Percentiles rank a stretch among this genome's conserved stretches.
phyloP scores from a whole-genome alignment of 2,329 filamentous ascomycete species.

The Beauveria sp. region DNA sequence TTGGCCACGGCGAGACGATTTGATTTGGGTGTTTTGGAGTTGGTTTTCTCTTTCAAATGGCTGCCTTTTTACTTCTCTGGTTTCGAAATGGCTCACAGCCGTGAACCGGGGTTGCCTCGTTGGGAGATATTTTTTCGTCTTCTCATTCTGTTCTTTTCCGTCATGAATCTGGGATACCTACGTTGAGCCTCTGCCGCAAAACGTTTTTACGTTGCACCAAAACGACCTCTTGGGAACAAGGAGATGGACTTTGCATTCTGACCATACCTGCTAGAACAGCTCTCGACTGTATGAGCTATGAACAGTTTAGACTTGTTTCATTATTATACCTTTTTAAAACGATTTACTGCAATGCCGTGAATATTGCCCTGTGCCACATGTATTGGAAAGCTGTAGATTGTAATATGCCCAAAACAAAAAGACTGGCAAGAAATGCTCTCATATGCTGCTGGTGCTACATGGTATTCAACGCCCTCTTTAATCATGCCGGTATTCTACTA shows the following conservation, averaged over 20 bases:
- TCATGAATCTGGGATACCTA: constrained; percentile 10
- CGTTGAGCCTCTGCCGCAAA: background rate
- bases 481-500: too few species aligned
- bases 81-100: background rate
- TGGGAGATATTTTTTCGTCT: background rate
- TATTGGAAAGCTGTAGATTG: too few species aligned
- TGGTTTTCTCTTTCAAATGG: background rate
- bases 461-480: background rate
- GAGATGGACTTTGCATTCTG: constrained; percentile 3
- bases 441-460: background rate
- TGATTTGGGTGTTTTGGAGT: constrained; percentile 1
- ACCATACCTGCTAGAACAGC: constrained; percentile 10
- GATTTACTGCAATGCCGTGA: too few species aligned
- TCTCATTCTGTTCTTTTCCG: background rate
- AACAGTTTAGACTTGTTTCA: constrained; percentile 3
- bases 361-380: too few species aligned
- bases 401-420: too few species aligned
- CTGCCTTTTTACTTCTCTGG: background rate
- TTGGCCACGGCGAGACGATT: background rate
- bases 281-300: constrained; percentile 8
- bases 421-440: background rate
- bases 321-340: background rate
- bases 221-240: background rate
- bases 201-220: background rate
- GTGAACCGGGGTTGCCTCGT: too few species aligned